Base-by-base conservation (phyloP, 306 rosid genomes). In the Corylus avellana region DNA sequence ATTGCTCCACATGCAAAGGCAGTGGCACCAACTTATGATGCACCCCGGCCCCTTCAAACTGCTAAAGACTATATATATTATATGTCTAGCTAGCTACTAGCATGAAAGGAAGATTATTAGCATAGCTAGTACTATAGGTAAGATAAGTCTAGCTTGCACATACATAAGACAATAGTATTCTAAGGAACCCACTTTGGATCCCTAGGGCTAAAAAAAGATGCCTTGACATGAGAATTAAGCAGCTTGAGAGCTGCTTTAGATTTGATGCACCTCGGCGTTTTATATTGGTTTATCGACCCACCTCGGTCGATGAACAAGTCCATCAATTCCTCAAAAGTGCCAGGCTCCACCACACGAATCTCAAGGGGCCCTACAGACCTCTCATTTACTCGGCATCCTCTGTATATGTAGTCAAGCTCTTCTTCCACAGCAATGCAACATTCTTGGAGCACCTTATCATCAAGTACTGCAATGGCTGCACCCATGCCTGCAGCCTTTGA, bases 241-340 rank as follows among this genome's bases (percentile, higher is more conserved):
- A 92, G 72, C 82, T 88, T 84, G 48, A 92, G 87, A 74, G 92
- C 98, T 72, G 74, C 79, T 78, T 73, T 86, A 66, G 96, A 92
- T 79, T 89, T 86, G 77, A 94, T 79, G 81, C 97, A 89, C 86
- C 98, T 88, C 1, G 98, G 97, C 4, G 98, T 94, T 68, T 94
- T 92, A n/a, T 94, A 92, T 84, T 92, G 98, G 82, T 94, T 94
- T 61, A 94, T 91, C 32, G 98, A 94, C 46, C 89, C 92, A 1
- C 98, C 98, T 83, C 90, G 90, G 47, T 44, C 73, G 18, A 94
- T 92, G 79, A 82, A 88, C 80, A 88, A 86, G 53, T 94, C 97
- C 97, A 94, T 94, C 84, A 92, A 88, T 1, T 83, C 85, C 57
- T 92, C 96, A 75, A 94, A 94, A 0, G 96, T 89, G 2, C 98